Conservation (phyloP, 768 basidiomycete genomes). For the Galerina sulciceps region DNA sequence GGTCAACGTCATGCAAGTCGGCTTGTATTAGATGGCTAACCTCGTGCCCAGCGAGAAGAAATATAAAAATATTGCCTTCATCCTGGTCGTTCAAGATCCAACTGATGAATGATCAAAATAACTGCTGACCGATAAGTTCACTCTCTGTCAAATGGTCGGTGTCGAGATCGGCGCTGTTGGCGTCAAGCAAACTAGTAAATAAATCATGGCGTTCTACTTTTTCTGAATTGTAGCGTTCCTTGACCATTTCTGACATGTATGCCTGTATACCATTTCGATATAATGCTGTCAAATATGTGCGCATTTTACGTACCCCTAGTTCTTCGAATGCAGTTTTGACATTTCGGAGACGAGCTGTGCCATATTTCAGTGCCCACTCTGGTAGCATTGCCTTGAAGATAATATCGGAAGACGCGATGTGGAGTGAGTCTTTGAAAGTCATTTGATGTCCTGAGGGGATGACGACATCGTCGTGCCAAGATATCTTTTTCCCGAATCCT, state of each 20-base stretch:
- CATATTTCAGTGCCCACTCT: constrained; percentile 29
- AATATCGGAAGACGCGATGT: constrained; percentile 37
- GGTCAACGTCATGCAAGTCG: constrained; percentile 37
- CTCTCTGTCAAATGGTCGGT: constrained; percentile 36
- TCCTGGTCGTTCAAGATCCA: neutral
- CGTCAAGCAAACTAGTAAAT: constrained; percentile 52
- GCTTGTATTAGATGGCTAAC: constrained; percentile 37
- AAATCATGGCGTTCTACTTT: constrained; percentile 50
- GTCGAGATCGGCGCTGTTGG: constrained; percentile 40
- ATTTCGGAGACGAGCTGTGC: constrained; percentile 31
- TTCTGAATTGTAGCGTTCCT: constrained; percentile 35
- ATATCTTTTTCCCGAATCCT: constrained; percentile 52
- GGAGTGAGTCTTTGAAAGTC: constrained; percentile 45
- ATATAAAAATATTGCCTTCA: constrained; percentile 45
- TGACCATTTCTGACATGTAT: constrained; percentile 58
- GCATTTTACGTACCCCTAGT: constrained; percentile 20
- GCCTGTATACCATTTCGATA: constrained; percentile 8
- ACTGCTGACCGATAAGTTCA: constrained; percentile 38
- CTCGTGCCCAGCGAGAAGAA: constrained; percentile 63
- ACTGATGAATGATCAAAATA: neutral
- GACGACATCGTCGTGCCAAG: constrained; percentile 43
- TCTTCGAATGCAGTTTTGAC: constrained; percentile 42
- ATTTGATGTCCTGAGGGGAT: constrained; percentile 44
- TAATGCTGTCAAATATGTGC: neutral
- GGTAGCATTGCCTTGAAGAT: constrained; percentile 39